Evolutionary conservation across 2,329 filamentous ascomycete genomes (phyloP).

Genomic region (Colletotrichum liriopes): DNA sequence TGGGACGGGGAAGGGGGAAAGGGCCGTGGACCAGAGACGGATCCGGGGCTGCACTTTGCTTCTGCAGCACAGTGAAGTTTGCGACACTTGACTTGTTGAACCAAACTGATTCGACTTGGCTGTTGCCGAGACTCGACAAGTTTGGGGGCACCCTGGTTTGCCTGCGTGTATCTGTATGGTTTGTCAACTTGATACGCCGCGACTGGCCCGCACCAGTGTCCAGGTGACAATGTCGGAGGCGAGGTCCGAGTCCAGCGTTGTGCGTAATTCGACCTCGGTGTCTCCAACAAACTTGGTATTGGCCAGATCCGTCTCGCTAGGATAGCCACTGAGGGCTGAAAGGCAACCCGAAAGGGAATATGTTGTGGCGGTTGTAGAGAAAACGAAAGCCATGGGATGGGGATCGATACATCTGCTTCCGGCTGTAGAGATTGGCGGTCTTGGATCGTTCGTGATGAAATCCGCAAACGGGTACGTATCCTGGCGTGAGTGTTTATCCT

Average conservation of each 20-base stretch:
- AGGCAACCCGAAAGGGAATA: not conserved
- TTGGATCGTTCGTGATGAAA: too few relatives aligned
- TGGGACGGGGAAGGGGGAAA: constrained; percentile 13
- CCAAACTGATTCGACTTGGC: not conserved
- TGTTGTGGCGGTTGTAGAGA: not conserved
- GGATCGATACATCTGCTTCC: not conserved
- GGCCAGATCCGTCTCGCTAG: constrained; percentile 17
- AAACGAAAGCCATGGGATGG: not conserved
- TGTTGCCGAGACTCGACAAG: constrained; percentile 3
- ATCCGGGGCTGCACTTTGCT: constrained; percentile 11
- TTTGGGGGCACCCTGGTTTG: constrained; percentile 17
- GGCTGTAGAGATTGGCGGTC: not conserved
- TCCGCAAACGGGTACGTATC: not conserved
- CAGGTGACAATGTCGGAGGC: constrained; percentile 36
- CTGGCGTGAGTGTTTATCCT: not conserved
- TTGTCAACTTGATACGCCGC: constrained; percentile 41
- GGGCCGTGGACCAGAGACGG: not conserved
- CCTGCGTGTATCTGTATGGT: constrained; percentile 28
- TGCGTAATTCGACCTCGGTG: constrained; percentile 15
- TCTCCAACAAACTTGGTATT: not conserved
- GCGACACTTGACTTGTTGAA: constrained; percentile 24
- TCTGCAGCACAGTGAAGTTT: constrained; percentile 1
- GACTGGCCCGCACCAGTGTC: constrained; percentile 33
- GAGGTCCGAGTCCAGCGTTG: constrained; percentile 35
- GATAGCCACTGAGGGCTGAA: constrained; percentile 10